Conservation (phyloP, 257 asterid genomes). For the Capsicum pubescens region DNA sequence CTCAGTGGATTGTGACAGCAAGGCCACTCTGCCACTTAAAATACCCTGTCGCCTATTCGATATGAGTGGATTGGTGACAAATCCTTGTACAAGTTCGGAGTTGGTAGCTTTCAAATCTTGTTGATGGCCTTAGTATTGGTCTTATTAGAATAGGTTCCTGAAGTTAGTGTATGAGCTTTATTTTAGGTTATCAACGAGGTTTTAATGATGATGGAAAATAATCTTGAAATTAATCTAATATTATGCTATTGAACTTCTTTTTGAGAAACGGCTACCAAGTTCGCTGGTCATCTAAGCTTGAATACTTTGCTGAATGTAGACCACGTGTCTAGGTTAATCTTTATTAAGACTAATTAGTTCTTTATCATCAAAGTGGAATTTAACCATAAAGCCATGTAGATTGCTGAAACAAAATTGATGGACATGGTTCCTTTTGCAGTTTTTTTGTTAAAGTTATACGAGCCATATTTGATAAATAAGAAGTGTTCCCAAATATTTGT, state of each 20-base stretch:
- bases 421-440: neutral
- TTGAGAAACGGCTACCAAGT: neutral
- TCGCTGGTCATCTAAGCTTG: slow-evolving; percentile 3
- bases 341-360: neutral
- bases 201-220: neutral
- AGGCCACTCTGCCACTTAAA: too few species aligned
- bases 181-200: neutral
- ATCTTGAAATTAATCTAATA: slow-evolving; percentile 1
- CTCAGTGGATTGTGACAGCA: too few species aligned
- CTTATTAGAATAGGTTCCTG: neutral
- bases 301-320: neutral
- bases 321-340: neutral
- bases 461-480: neutral
- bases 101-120: neutral
- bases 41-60: too few species aligned
- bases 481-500: neutral
- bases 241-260: neutral
- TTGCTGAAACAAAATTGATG: slow-evolving; percentile 6
- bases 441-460: slow-evolving; percentile 6
- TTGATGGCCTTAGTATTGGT: neutral
- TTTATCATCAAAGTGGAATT: neutral
- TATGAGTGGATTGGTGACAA: neutral
- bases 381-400: neutral
- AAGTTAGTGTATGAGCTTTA: neutral
- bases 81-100: slow-evolving; percentile 20